These are phyloP conservation scores for Eremochloa ophiuroides DNA, from an alignment of 176 grass and related monocot genomes.

Conservation along the genomic window DNA sequence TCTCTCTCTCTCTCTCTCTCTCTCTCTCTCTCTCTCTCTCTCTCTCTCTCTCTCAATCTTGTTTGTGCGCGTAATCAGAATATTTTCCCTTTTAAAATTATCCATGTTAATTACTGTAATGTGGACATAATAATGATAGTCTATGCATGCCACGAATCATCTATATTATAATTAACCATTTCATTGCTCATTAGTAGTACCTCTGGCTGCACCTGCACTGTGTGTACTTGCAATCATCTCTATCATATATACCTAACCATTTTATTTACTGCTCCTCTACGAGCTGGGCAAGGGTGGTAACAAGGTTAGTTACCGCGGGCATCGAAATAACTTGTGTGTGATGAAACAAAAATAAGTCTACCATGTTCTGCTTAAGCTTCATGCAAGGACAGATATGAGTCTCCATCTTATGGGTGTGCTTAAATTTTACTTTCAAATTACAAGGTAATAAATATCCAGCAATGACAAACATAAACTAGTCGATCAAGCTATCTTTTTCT, in stretches of 20 bases:
- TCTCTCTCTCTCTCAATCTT: too few relatives aligned
- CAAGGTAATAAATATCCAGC: background rate
- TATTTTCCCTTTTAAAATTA: background rate
- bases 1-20: background rate
- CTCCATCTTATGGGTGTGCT: background rate
- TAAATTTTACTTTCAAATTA: background rate
- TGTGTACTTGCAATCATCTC: background rate
- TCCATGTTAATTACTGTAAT: slow-evolving; percentile 37
- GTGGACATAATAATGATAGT: slow-evolving; percentile 50
- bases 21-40: too few relatives aligned
- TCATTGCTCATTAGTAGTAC: background rate
- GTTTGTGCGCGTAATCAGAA: too few relatives aligned
- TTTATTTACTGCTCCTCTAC: background rate
- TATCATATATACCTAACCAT: background rate
- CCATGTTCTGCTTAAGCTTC: background rate
- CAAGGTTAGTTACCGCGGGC: background rate
- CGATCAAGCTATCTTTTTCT: too few relatives aligned
- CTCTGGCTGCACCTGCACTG: background rate
- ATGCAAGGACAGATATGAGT: background rate
- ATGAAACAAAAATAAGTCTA: background rate
- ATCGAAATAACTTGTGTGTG: background rate
- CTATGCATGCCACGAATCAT: slow-evolving; percentile 23
- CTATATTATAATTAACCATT: background rate
- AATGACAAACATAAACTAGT: background rate
- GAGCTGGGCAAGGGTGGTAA: background rate